Evolutionary conservation across 345 rosid genomes (phyloP).

Genomic region (Carallia brachiata): DNA sequence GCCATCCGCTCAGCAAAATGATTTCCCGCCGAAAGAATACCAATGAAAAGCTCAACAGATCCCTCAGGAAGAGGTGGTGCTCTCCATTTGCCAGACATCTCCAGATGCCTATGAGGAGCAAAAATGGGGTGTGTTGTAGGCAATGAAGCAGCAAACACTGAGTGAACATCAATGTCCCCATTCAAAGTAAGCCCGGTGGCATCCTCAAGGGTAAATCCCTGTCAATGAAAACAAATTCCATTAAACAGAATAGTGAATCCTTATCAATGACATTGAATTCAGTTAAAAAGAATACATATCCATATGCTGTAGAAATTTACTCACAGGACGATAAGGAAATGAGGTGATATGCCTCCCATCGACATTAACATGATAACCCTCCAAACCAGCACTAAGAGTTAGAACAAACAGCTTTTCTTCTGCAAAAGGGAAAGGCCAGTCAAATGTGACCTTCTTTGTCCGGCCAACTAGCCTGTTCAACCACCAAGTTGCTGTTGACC

Average conservation of each 20-base stretch:
- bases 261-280: conserved; percentile 35
- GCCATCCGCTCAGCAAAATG: conserved; percentile 98
- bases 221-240: conserved; percentile 17
- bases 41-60: conserved; percentile 72
- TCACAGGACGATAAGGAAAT: conserved; percentile 89
- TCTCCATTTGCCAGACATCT: conserved; percentile 75
- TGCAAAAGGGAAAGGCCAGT: conserved; percentile 89
- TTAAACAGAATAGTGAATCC: conserved; percentile 44
- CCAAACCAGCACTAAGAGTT: conserved; percentile 87
- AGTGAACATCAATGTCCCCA: conserved; percentile 79
- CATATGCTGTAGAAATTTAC: conserved; percentile 25
- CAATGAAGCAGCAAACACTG: conserved; percentile 78
- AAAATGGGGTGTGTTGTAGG: conserved; percentile 82
- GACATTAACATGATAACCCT: conserved; percentile 84
- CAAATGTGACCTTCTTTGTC: conserved; percentile 62
- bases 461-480: conserved; percentile 67
- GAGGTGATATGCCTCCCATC: conserved; percentile 91
- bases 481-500: conserved; percentile 87
- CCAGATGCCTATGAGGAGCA: conserved; percentile 80
- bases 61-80: conserved; percentile 63
- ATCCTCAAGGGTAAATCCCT: conserved; percentile 96
- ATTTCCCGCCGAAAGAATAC: conserved; percentile 91
- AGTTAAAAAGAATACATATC: conserved; percentile 20
- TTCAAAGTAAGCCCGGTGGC: conserved; percentile 81
- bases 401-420: conserved; percentile 80